Evolutionary conservation across 2,329 filamentous ascomycete genomes (phyloP).

Genomic region (Fusarium redolens): DNA sequence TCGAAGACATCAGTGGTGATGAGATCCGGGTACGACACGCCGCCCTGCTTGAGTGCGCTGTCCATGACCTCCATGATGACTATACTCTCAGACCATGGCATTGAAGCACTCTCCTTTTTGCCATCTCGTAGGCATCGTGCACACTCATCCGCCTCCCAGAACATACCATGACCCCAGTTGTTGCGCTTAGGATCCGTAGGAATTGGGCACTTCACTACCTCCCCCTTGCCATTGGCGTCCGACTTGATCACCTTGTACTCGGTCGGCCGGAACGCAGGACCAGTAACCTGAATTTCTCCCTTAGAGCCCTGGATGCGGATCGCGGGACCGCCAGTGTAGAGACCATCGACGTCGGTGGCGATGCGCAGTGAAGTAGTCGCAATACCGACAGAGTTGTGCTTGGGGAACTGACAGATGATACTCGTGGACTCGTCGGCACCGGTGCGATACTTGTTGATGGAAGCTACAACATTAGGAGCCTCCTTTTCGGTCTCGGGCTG

Average conservation of each 20-base stretch:
- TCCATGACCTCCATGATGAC: conserved; percentile 84
- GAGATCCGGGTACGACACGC: conserved; percentile 64
- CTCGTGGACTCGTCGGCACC: conserved; percentile 83
- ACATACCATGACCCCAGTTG: conserved; percentile 81
- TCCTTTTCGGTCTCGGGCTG: conserved; percentile 76
- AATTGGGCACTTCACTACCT: conserved; percentile 65
- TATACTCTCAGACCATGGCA: conserved; percentile 81
- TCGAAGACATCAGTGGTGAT: conserved; percentile 70
- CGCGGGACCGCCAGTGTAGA: conserved; percentile 69
- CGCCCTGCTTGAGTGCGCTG: conserved; percentile 64
- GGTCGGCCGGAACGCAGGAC: conserved; percentile 76
- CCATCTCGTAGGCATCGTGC: conserved; percentile 81
- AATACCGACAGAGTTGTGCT: conserved; percentile 75
- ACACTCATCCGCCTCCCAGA: conserved; percentile 87
- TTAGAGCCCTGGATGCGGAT: conserved; percentile 84
- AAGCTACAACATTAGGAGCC: conserved; percentile 73
- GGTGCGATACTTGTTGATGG: conserved; percentile 78
- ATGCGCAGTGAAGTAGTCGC: conserved; percentile 75
- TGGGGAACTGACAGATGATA: conserved; percentile 80
- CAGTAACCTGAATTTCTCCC: conserved; percentile 85
- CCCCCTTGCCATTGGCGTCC: conserved; percentile 59
- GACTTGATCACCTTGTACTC: conserved; percentile 72
- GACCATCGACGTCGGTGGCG: conserved; percentile 69
- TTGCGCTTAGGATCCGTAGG: conserved; percentile 61
- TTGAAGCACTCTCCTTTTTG: conserved; percentile 76